Conservation (phyloP, 176 grass and related monocot genomes). For the Lolium perenne region DNA sequence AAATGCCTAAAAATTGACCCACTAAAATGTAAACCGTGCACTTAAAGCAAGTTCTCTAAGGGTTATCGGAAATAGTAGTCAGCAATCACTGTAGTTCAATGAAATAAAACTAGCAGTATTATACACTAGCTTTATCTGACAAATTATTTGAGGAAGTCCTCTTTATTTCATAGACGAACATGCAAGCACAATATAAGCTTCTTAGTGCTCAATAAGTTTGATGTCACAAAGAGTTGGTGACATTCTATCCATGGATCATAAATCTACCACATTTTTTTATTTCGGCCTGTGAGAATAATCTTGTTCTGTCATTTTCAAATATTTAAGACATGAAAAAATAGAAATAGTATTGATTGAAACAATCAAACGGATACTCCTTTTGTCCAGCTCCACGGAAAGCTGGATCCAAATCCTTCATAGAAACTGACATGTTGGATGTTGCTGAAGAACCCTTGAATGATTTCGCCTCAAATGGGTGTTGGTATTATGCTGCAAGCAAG, state of each 20-base stretch:
- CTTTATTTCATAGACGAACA: not conserved
- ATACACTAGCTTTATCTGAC: not conserved
- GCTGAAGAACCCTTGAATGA: slow-evolving; percentile 39
- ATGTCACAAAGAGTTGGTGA: not conserved
- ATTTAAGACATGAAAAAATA: slow-evolving; percentile 5
- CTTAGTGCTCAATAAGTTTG: not conserved
- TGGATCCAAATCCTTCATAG: slow-evolving; percentile 88
- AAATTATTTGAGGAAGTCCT: not conserved
- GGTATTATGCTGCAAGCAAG: slow-evolving; percentile 45
- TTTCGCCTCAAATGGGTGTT: slow-evolving; percentile 53
- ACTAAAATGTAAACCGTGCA: not conserved
- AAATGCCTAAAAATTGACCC: not conserved
- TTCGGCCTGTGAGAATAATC: not conserved
- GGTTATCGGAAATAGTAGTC: not conserved
- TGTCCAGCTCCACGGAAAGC: slow-evolving; percentile 77
- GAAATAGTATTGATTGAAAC: not conserved
- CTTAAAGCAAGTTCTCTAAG: not conserved
- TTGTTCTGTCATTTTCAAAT: not conserved
- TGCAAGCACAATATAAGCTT: not conserved
- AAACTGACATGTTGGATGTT: slow-evolving; percentile 64
- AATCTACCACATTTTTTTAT: not conserved
- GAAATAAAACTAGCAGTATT: not conserved
- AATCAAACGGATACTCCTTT: slow-evolving; percentile 81
- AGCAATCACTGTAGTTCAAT: not conserved
- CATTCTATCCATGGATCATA: slow-evolving; percentile 30